Conservation (phyloP, 495 filamentous ascomycete genomes). For the Bacidia gigantensis region DNA sequence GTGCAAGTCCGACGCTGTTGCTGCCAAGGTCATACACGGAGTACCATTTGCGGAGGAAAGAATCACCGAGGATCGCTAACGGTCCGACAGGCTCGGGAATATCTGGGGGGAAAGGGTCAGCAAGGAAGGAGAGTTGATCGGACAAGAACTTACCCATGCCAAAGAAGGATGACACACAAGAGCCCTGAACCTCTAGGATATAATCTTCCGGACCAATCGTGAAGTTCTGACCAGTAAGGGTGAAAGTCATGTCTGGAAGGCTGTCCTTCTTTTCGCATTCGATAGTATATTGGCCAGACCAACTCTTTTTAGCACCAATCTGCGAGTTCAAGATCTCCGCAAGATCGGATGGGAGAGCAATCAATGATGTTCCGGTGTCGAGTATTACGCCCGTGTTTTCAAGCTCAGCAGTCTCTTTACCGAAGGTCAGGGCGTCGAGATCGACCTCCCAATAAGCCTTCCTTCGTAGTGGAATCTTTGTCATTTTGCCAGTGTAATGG, state of each 20-base stretch:
- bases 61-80: conserved; percentile 89
- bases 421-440: conserved; percentile 80
- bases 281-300: conserved; percentile 85
- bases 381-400: conserved; percentile 92
- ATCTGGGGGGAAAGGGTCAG: conserved; percentile 33
- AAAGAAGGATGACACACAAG: conserved; percentile 94
- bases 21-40: conserved; percentile 88
- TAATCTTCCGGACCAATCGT: conserved; percentile 83
- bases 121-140: neutral
- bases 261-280: conserved; percentile 73
- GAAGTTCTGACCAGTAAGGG: conserved; percentile 77
- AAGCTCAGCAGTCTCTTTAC: conserved; percentile 67
- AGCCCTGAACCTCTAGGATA: conserved; percentile 87
- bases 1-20: conserved; percentile 73
- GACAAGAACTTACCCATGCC: conserved; percentile 90
- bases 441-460: conserved; percentile 99
- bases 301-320: conserved; percentile 95
- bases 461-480: conserved; percentile 82
- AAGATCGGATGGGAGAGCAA: conserved; percentile 81
- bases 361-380: conserved; percentile 96
- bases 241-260: conserved; percentile 82
- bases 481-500: conserved; percentile 82
- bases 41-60: conserved; percentile 96
- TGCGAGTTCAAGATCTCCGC: conserved; percentile 97
- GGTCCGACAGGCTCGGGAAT: conserved; percentile 85